Conservation (phyloP, 495 filamentous ascomycete species). For the Achaetomiella virescens region DNA sequence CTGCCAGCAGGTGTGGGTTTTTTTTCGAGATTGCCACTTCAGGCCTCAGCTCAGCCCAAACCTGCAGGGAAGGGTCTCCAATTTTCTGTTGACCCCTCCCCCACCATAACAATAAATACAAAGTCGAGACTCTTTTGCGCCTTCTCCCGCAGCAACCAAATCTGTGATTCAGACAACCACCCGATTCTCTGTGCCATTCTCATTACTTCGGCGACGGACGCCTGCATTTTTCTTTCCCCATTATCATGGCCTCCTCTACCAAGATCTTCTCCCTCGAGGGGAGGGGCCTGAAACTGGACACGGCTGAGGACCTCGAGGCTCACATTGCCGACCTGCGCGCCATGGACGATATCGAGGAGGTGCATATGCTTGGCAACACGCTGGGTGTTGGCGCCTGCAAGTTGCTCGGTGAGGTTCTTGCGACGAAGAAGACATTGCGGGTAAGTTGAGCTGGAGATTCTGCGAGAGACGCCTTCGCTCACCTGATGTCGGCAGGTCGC, state of each 20-base stretch:
- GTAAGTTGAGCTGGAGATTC: constrained; percentile 32
- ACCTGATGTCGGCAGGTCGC: constrained; percentile 51
- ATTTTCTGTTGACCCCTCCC: constrained; percentile 28
- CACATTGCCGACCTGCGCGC: constrained; percentile 69
- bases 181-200: not conserved
- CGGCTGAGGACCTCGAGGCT: constrained; percentile 75
- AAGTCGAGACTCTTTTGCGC: not conserved
- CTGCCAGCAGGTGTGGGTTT: constrained; percentile 5
- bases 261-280: constrained; percentile 88
- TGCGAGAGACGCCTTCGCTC: not conserved
- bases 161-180: not conserved
- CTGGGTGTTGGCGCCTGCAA: constrained; percentile 81
- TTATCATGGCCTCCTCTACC: constrained; percentile 39
- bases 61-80: constrained; percentile 1
- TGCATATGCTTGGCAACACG: constrained; percentile 82
- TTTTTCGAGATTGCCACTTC: not conserved
- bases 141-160: constrained; percentile 7
- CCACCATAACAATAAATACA: constrained; percentile 19
- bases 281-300: constrained; percentile 85
- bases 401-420: constrained; percentile 70
- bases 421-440: constrained; percentile 70
- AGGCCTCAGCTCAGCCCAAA: not conserved
- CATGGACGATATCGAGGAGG: constrained; percentile 70
- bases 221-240: constrained; percentile 1
- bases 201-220: not conserved